Conservation (phyloP, 225 moss, liverwort and hornwort species). For the Anthoceros angustus region DNA sequence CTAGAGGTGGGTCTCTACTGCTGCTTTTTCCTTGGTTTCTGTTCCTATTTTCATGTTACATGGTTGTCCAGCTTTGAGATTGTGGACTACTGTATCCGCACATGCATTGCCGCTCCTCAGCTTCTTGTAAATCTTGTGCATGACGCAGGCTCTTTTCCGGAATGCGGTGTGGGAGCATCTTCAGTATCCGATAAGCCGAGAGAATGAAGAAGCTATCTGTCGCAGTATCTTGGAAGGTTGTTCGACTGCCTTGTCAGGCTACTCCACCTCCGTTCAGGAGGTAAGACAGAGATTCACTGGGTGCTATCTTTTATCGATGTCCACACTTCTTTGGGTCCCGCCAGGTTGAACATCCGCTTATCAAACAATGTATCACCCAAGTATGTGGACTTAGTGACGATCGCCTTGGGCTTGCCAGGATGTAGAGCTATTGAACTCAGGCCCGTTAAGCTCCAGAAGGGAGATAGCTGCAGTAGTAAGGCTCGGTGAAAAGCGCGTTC, state of each 20-base stretch:
- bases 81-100: too few relatives aligned
- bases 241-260: conserved; percentile 51
- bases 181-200: conserved; percentile 65
- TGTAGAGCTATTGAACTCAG: conserved; percentile 35
- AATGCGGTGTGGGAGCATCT: conserved; percentile 68
- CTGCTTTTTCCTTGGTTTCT: background rate
- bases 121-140: background rate
- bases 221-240: conserved; percentile 71
- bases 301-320: background rate
- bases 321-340: background rate
- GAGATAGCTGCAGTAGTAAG: conserved; percentile 65
- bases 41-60: background rate
- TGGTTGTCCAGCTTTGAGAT: background rate
- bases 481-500: conserved; percentile 87
- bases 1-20: conserved; percentile 23
- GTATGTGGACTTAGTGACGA: background rate
- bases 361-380: background rate
- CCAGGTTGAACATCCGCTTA: background rate
- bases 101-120: too few relatives aligned
- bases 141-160: conserved; percentile 56
- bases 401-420: conserved; percentile 19
- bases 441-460: conserved; percentile 25
- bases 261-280: conserved; percentile 49
- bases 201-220: conserved; percentile 82
- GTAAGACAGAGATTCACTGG: conserved; percentile 5